Conservation (phyloP, 2,329 filamentous ascomycete species). For the Dactylellina leptospora region DNA sequence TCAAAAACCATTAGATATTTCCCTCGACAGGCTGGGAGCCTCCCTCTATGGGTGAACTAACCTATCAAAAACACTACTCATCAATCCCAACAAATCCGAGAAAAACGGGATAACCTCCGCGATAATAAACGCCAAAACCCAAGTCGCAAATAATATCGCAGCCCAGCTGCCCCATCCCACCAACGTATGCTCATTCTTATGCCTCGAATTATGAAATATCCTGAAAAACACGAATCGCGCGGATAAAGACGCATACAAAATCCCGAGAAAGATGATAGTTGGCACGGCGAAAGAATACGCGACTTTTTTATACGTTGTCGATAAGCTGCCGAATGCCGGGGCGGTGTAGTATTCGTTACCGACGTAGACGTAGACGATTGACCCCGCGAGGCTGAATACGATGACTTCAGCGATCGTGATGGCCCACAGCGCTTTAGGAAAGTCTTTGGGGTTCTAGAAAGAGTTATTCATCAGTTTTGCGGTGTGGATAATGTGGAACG, state of each 20-base stretch:
- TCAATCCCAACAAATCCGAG: constrained; percentile 70
- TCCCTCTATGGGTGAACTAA: constrained; percentile 16
- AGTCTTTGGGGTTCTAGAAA: constrained; percentile 72
- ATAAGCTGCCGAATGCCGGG: constrained; percentile 85
- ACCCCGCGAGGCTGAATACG: constrained; percentile 82
- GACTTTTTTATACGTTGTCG: constrained; percentile 73
- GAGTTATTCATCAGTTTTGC: neutral
- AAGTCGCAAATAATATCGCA: constrained; percentile 75
- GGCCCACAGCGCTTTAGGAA: constrained; percentile 90
- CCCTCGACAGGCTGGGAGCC: no score
- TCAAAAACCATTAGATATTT: no score
- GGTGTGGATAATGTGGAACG: constrained; percentile 23
- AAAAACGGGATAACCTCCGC: constrained; percentile 95
- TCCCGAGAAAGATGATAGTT: constrained; percentile 89
- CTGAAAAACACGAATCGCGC: constrained; percentile 93
- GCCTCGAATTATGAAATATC: constrained; percentile 78
- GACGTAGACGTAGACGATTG: constrained; percentile 83
- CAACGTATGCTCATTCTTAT: constrained; percentile 82
- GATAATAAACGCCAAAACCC: constrained; percentile 91
- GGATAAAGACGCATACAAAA: constrained; percentile 88
- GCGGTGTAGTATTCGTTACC: constrained; percentile 88
- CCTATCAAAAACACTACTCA: constrained; percentile 59
- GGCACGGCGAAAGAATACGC: constrained; percentile 96
- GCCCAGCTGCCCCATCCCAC: constrained; percentile 83
- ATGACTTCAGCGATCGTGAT: constrained; percentile 89